Percentiles rank a stretch among this genome's conserved stretches.
phyloP scores from a whole-genome alignment of 805 yeast species.

The Starmera quercuum region DNA sequence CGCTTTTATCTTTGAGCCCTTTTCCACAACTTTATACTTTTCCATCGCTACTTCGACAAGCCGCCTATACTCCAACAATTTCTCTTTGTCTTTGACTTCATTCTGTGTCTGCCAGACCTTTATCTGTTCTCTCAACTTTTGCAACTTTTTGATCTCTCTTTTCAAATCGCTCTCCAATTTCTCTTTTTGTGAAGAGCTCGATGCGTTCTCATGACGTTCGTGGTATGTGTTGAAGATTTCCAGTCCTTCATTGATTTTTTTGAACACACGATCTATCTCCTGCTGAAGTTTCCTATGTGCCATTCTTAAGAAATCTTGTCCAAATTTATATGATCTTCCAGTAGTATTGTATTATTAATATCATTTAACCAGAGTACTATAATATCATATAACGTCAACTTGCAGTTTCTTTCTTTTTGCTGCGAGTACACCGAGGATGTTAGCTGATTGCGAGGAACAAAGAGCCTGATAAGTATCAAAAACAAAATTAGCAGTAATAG shows the following conservation, averaged over 20 bases:
- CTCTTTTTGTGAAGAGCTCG: constrained; percentile 81
- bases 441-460: neutral
- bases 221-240: constrained; percentile 76
- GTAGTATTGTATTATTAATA: neutral
- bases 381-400: too few species aligned
- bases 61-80: constrained; percentile 66
- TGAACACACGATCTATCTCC: constrained; percentile 85
- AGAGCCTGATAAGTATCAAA: too few species aligned
- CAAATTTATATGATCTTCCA: neutral
- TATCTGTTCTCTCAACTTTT: constrained; percentile 88
- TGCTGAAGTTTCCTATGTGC: constrained; percentile 33
- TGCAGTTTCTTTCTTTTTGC: neutral
- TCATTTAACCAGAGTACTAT: neutral
- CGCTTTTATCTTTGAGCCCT: constrained; percentile 87
- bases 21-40: constrained; percentile 88
- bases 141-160: constrained; percentile 90
- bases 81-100: constrained; percentile 84
- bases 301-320: constrained; percentile 14
- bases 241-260: constrained; percentile 89
- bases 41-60: constrained; percentile 82
- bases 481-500: too few species aligned
- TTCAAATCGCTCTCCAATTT: constrained; percentile 87
- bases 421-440: neutral
- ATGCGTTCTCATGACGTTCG: constrained; percentile 75
- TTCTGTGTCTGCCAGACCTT: constrained; percentile 89